Percentiles rank a stretch among this genome's conserved stretches.
Conservation (phyloP, 1,284 basidiomycete species). For the Fistulina hepatica region DNA sequence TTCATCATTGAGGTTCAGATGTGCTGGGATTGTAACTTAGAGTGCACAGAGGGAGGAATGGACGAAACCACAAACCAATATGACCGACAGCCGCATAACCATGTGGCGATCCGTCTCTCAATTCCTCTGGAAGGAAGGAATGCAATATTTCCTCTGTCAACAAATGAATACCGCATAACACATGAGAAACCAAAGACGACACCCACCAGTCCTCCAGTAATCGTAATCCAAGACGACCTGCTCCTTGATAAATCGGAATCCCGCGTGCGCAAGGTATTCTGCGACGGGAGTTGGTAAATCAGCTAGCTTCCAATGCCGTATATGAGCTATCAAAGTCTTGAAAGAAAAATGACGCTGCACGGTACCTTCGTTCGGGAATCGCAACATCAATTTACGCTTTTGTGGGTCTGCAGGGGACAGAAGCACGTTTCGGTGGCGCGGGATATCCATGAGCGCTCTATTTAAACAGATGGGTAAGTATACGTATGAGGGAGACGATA, state of each 20-base stretch:
- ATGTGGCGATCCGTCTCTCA: slow-evolving; percentile 71
- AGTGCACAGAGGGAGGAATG: neutral
- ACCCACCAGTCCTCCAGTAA: slow-evolving; percentile 74
- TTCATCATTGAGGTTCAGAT: slow-evolving; percentile 84
- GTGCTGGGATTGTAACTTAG: slow-evolving; percentile 35
- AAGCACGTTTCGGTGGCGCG: too few species aligned
- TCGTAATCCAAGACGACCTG: slow-evolving; percentile 64
- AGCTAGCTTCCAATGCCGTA: too few species aligned
- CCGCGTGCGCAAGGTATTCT: slow-evolving; percentile 43
- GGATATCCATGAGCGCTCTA: too few species aligned
- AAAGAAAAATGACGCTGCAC: too few species aligned
- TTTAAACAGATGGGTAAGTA: too few species aligned
- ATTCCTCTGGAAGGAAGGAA: slow-evolving; percentile 64
- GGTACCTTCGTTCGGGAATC: too few species aligned
- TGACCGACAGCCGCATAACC: slow-evolving; percentile 89
- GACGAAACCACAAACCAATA: slow-evolving; percentile 48
- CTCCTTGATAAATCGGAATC: slow-evolving; percentile 46
- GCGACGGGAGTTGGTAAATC: slow-evolving; percentile 47
- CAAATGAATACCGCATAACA: too few species aligned
- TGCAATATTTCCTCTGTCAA: slow-evolving; percentile 76
- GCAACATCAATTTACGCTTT: too few species aligned
- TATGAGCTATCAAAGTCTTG: too few species aligned
- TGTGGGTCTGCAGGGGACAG: too few species aligned
- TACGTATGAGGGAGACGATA: too few species aligned
- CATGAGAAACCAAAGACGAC: slow-evolving; percentile 1